Conservation (phyloP, 2,329 filamentous ascomycete genomes). For the Sordariomycetes sp. region DNA sequence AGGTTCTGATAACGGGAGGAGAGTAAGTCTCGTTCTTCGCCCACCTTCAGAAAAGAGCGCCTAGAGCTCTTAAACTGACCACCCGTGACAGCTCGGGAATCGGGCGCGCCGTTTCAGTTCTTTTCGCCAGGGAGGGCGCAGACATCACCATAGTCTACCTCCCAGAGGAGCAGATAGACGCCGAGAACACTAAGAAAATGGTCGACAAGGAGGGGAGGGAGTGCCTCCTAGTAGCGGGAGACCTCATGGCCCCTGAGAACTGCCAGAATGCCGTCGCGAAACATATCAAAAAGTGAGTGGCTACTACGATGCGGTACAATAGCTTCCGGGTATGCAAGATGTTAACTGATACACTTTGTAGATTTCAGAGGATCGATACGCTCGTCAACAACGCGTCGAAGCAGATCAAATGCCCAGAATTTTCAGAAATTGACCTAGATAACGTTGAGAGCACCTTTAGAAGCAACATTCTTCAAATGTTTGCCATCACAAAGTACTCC, state of each 20-base stretch:
- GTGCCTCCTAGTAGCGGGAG: constrained; percentile 49
- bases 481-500: constrained; percentile 44
- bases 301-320: too few relatives aligned
- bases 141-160: constrained; percentile 62
- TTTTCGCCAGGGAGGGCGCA: constrained; percentile 73
- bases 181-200: constrained; percentile 56
- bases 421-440: constrained; percentile 38
- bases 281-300: constrained; percentile 30
- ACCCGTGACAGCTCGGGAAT: constrained; percentile 44
- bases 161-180: constrained; percentile 63
- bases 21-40: constrained; percentile 24
- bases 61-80: neutral
- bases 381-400: constrained; percentile 47
- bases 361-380: constrained; percentile 26
- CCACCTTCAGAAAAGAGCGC: neutral
- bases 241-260: constrained; percentile 51
- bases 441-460: constrained; percentile 42
- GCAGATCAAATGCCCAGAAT: constrained; percentile 37
- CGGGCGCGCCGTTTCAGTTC: constrained; percentile 58
- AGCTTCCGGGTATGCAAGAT: too few relatives aligned
- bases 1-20: constrained; percentile 40
- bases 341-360: neutral
- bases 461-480: constrained; percentile 43
- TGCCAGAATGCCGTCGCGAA: constrained; percentile 56
- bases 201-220: constrained; percentile 56